Conservation (phyloP, 306 rosid species). For the Amphicarpaea edgeworthii region DNA sequence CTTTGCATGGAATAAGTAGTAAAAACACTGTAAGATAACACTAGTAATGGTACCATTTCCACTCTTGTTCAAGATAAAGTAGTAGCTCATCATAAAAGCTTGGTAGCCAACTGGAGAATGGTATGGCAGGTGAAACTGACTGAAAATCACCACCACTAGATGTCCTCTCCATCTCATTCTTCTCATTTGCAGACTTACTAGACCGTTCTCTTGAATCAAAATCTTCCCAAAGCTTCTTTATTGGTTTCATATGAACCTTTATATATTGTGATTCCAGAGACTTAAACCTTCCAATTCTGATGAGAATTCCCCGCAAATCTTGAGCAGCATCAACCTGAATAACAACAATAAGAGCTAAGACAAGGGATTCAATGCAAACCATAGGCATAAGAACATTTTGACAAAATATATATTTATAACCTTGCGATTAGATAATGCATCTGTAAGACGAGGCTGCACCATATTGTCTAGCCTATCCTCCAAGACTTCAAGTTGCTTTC, state of each 20-base stretch:
- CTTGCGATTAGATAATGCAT: constrained; percentile 89
- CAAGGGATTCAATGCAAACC: constrained; percentile 9
- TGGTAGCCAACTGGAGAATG: constrained; percentile 89
- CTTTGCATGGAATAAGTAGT: constrained; percentile 12
- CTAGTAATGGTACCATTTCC: constrained; percentile 82
- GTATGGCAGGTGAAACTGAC: constrained; percentile 57
- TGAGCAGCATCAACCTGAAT: constrained; percentile 85
- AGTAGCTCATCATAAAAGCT: constrained; percentile 92
- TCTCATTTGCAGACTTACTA: constrained; percentile 66
- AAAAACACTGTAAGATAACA: constrained; percentile 38
- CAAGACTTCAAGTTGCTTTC: constrained; percentile 97
- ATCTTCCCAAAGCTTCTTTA: constrained; percentile 93
- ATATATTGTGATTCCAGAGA: constrained; percentile 90
- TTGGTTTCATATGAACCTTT: constrained; percentile 91
- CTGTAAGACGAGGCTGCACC: constrained; percentile 98
- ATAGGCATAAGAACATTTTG: constrained; percentile 1
- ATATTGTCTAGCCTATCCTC: constrained; percentile 95
- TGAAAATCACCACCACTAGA: constrained; percentile 61
- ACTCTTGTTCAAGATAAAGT: constrained; percentile 98
- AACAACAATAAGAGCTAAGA: constrained; percentile 36
- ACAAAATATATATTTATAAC: constrained; percentile 44
- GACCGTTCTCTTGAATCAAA: constrained; percentile 71
- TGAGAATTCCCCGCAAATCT: constrained; percentile 90
- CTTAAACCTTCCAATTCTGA: constrained; percentile 97
- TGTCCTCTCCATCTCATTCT: constrained; percentile 65